Conservation (phyloP, 139 green algal species). For the Auxenochlorella pyrenoidosa region DNA sequence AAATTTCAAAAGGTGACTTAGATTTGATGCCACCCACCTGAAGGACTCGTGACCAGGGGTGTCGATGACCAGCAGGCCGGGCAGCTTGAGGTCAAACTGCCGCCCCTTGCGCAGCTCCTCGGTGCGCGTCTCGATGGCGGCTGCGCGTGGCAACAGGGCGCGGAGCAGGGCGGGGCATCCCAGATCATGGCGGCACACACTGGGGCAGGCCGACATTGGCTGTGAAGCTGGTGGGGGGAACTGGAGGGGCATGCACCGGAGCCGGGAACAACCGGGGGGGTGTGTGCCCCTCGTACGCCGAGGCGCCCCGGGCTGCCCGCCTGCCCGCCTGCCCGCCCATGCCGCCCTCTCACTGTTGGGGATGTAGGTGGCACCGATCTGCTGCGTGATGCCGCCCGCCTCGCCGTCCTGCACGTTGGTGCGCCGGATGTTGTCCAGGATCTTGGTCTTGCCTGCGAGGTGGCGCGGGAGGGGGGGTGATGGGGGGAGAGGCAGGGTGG, state of each 20-base stretch:
- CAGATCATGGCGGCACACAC: background rate
- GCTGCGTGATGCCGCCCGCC: conserved; percentile 99
- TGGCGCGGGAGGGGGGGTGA: background rate
- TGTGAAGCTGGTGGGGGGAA: too few species aligned
- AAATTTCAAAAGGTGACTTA: too few species aligned
- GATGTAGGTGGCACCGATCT: conserved; percentile 99
- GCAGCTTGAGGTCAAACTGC: conserved; percentile 86
- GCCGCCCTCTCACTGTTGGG: conserved; percentile 60
- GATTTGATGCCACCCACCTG: background rate
- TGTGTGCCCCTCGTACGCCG: too few species aligned
- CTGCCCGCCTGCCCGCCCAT: background rate
- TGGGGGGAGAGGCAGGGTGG: background rate
- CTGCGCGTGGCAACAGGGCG: background rate
- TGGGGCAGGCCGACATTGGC: too few species aligned
- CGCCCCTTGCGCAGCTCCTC: conserved; percentile 64
- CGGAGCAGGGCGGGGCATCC: too few species aligned
- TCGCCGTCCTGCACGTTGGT: conserved; percentile 99
- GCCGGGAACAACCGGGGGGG: too few species aligned
- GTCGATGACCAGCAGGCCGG: conserved; percentile 98
- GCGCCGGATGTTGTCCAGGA: conserved; percentile 97
- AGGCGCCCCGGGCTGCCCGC: too few species aligned
- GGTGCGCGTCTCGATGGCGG: conserved; percentile 73
- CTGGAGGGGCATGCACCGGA: too few species aligned
- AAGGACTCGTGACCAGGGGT: conserved; percentile 76
- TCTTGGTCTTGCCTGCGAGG: conserved; percentile 95